These are phyloP conservation scores for Tylopilus cervinicoccineus DNA, from an alignment of 768 basidiomycete species.

Conservation along the genomic window DNA sequence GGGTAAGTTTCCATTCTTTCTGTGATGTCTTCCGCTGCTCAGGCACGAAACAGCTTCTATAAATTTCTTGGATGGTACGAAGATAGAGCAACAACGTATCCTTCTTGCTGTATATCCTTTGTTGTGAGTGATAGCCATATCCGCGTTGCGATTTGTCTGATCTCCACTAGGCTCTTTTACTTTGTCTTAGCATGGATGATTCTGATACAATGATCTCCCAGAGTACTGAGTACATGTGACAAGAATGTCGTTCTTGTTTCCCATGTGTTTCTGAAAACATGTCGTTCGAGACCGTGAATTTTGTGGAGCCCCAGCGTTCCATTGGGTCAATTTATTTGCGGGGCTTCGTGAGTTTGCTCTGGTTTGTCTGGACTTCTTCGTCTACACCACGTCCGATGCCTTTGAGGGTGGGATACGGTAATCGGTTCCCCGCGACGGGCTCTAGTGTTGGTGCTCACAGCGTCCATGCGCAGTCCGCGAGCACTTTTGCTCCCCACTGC, in stretches of 20 bases:
- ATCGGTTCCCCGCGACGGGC: neutral
- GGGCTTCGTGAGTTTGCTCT: neutral
- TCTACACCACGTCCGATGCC: conserved; percentile 18
- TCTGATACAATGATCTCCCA: conserved; percentile 63
- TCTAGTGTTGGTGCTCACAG: conserved; percentile 3
- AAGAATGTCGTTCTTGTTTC: conserved; percentile 14
- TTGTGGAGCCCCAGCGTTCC: neutral
- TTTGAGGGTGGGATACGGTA: conserved; percentile 32
- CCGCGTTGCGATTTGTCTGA: conserved; percentile 1
- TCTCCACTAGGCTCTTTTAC: conserved; percentile 68
- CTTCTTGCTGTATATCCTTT: conserved; percentile 95
- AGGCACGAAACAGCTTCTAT: conserved; percentile 62
- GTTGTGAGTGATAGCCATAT: conserved; percentile 49
- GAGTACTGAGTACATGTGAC: conserved; percentile 1
- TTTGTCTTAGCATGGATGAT: conserved; percentile 98
- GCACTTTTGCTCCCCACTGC: conserved; percentile 89
- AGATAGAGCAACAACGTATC: conserved; percentile 86
- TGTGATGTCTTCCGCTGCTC: neutral
- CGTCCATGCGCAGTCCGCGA: conserved; percentile 55
- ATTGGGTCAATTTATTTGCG: conserved; percentile 1
- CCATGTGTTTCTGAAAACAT: neutral
- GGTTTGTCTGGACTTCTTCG: neutral
- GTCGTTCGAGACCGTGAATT: neutral
- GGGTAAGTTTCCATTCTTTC: conserved; percentile 50
- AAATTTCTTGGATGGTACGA: conserved; percentile 93